Conservation (phyloP, 352 stramenopile species). For the Ophiocytium majus region DNA sequence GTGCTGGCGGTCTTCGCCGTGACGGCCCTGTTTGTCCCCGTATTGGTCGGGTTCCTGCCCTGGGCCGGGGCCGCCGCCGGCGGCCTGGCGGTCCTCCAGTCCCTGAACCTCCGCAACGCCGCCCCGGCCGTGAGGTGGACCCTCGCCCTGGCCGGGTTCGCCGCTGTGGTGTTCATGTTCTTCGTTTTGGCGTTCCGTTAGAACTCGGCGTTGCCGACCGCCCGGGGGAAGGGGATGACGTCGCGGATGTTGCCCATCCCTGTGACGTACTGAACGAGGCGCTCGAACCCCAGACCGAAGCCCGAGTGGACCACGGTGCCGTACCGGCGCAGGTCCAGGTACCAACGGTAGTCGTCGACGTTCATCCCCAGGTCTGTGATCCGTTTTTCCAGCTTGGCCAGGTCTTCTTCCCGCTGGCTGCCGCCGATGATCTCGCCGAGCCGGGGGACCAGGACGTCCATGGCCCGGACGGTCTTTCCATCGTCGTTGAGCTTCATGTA, state of each 20-base stretch:
- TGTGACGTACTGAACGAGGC: conserved; percentile 83
- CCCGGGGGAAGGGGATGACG: conserved; percentile 90
- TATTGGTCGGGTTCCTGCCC: no score
- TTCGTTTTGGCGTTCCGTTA: conserved; percentile 54
- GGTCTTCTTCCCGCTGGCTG: conserved; percentile 78
- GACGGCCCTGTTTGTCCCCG: no score
- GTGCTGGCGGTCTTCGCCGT: no score
- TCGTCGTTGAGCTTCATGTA: conserved; percentile 89
- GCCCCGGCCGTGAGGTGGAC: no score
- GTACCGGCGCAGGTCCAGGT: conserved; percentile 85
- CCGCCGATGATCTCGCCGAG: conserved; percentile 67
- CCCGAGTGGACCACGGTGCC: conserved; percentile 86
- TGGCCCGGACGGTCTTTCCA: conserved; percentile 80
- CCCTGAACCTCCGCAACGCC: no score
- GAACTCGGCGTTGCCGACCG: conserved; percentile 81
- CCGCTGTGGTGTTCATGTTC: background rate
- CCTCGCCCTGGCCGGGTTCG: no score
- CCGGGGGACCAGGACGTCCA: conserved; percentile 82
- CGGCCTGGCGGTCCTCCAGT: no score
- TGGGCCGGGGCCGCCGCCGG: no score
- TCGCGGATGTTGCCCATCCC: conserved; percentile 95
- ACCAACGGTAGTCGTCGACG: no score
- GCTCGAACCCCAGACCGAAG: conserved; percentile 94
- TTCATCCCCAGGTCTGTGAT: conserved; percentile 64
- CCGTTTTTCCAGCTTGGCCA: conserved; percentile 75